Evolutionary conservation across 129 eudicot species (phyloP).

Genomic region (Glebionis coronaria): DNA sequence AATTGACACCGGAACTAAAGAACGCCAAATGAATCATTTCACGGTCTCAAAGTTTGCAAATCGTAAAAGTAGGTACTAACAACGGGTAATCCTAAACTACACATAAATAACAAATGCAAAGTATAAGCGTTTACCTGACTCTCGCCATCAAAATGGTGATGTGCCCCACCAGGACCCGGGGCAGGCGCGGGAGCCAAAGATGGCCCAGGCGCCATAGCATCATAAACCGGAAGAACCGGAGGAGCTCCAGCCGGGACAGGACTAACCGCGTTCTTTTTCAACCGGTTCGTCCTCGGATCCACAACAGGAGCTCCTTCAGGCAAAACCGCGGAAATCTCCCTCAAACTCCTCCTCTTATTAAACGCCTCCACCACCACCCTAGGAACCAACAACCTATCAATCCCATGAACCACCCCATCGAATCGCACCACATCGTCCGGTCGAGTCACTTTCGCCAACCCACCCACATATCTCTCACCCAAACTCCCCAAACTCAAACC

Average conservation of each 20-base stretch:
- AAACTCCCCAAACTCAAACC: not conserved
- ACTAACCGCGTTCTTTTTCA: constrained; percentile 33
- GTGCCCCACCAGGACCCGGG: constrained; percentile 88
- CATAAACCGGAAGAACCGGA: constrained; percentile 66
- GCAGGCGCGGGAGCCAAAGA: constrained; percentile 93
- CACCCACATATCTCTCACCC: constrained; percentile 37
- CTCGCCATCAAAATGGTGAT: constrained; percentile 80
- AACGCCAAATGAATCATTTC: too few species aligned
- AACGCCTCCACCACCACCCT: constrained; percentile 65
- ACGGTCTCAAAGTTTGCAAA: too few species aligned
- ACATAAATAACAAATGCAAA: not conserved
- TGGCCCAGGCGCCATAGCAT: constrained; percentile 86
- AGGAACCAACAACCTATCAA: constrained; percentile 64
- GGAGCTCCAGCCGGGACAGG: constrained; percentile 61
- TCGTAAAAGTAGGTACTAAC: too few species aligned
- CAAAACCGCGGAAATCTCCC: constrained; percentile 73
- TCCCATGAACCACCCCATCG: constrained; percentile 91
- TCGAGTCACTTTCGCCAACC: constrained; percentile 42
- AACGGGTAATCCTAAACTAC: too few species aligned
- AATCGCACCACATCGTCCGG: constrained; percentile 62
- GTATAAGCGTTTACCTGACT: constrained; percentile 27
- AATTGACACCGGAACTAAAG: too few species aligned
- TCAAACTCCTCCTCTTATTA: constrained; percentile 60
- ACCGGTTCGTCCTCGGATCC: constrained; percentile 68
- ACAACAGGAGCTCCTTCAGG: constrained; percentile 91